These are phyloP conservation scores for Entomophthora muscae DNA, from an alignment of 371 early-diverging fungal genomes.

Conservation along the genomic window DNA sequence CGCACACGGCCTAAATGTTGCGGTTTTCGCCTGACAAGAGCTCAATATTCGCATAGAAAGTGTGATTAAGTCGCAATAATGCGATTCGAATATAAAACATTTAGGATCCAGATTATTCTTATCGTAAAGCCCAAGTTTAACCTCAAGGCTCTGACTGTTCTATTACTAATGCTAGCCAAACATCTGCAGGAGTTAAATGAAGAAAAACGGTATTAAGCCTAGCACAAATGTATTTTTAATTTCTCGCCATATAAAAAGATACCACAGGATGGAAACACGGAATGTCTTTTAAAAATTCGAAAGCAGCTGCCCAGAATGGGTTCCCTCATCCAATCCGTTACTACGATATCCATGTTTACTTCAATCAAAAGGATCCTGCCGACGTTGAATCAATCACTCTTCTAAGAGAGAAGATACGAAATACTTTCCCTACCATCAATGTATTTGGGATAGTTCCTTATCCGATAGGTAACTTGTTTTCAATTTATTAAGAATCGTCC, in stretches of 20 bases:
- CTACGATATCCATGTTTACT: constrained; percentile 7
- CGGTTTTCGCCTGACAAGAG: too few relatives aligned
- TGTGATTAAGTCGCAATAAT: neutral
- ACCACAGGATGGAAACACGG: neutral
- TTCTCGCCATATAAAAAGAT: neutral
- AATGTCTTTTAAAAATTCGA: neutral
- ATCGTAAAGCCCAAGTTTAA: neutral
- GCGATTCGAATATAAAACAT: neutral
- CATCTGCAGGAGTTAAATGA: neutral
- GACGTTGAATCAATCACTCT: neutral
- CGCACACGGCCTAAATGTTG: too few relatives aligned
- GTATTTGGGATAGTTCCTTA: constrained; percentile 1
- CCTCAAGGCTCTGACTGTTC: neutral
- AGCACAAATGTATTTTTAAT: neutral
- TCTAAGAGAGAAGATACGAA: neutral
- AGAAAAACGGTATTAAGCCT: neutral
- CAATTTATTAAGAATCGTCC: neutral
- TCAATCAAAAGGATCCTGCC: neutral
- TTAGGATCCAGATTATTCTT: neutral
- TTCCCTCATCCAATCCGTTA: constrained; percentile 1
- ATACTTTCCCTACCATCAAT: neutral
- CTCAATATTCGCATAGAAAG: neutral
- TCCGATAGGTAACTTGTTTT: constrained; percentile 2
- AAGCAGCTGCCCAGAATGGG: neutral
- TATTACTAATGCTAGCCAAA: neutral